Evolutionary conservation across 2,329 filamentous ascomycete species (phyloP).

Genomic region (Pestalotiopsis sp.): DNA sequence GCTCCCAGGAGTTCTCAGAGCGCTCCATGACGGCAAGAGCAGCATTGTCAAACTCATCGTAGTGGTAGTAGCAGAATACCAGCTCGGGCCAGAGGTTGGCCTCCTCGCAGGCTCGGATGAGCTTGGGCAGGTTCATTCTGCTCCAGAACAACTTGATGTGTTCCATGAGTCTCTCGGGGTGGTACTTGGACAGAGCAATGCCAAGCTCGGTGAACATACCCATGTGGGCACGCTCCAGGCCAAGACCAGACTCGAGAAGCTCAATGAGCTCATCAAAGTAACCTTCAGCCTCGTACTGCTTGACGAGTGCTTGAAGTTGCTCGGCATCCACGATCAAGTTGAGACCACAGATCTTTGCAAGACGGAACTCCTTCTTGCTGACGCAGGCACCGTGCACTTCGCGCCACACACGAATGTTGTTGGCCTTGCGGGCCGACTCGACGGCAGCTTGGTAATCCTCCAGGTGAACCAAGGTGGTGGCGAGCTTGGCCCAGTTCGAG

Average conservation of each 20-base stretch:
- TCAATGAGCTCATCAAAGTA: constrained; percentile 98
- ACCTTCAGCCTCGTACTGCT: constrained; percentile 94
- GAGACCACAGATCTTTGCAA: constrained; percentile 97
- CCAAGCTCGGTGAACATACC: constrained; percentile 95
- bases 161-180: constrained; percentile 95
- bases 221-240: constrained; percentile 91
- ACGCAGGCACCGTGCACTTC: constrained; percentile 97
- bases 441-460: constrained; percentile 97
- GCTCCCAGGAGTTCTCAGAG: constrained; percentile 96
- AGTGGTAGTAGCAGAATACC: constrained; percentile 97
- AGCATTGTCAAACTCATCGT: constrained; percentile 97
- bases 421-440: constrained; percentile 96
- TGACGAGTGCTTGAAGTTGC: constrained; percentile 88
- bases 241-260: constrained; percentile 91
- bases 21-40: constrained; percentile 97
- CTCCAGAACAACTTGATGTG: constrained; percentile 99
- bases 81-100: constrained; percentile 97
- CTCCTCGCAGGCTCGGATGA: constrained; percentile 91
- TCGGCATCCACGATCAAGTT: constrained; percentile 98
- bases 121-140: constrained; percentile 95
- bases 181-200: constrained; percentile 91
- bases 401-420: constrained; percentile 99
- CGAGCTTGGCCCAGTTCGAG: constrained; percentile 99
- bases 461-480: constrained; percentile 95
- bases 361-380: constrained; percentile 96